phyloP scores from a whole-genome alignment of 768 basidiomycete genomes.

The Clavulina sp. region DNA sequence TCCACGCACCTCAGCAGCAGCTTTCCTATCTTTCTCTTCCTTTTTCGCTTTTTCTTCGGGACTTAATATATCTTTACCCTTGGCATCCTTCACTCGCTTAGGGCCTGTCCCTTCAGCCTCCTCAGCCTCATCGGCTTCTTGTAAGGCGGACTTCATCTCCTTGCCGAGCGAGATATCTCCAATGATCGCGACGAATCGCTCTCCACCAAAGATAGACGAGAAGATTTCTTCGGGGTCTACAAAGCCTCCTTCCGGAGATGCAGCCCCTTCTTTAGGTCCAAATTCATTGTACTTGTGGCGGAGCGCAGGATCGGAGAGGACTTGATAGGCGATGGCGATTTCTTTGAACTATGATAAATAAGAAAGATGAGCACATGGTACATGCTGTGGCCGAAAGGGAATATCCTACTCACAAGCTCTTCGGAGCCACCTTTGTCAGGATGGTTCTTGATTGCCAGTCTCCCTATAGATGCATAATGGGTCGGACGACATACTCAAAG shows the following conservation, averaged over 20 bases:
- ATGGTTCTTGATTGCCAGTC: slow-evolving; percentile 77
- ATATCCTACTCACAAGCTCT: slow-evolving; percentile 25
- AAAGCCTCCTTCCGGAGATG: slow-evolving; percentile 73
- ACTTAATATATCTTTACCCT: slow-evolving; percentile 19
- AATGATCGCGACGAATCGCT: slow-evolving; percentile 71
- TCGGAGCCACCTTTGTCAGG: slow-evolving; percentile 89
- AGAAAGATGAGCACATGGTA: background rate
- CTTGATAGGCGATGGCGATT: slow-evolving; percentile 56
- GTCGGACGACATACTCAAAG: background rate
- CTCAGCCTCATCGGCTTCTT: slow-evolving; percentile 57
- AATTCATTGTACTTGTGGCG: slow-evolving; percentile 77
- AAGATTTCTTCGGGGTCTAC: slow-evolving; percentile 54
- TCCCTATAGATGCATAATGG: slow-evolving; percentile 26
- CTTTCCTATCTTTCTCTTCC: slow-evolving; percentile 23
- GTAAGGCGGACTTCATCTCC: slow-evolving; percentile 86
- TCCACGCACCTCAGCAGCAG: slow-evolving; percentile 47
- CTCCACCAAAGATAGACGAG: slow-evolving; percentile 77
- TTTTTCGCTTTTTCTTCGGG: slow-evolving; percentile 54
- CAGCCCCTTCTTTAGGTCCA: slow-evolving; percentile 62
- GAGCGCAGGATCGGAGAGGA: slow-evolving; percentile 52
- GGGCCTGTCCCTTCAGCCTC: background rate
- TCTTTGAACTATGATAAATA: slow-evolving; percentile 41
- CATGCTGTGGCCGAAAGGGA: background rate
- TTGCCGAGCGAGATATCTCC: slow-evolving; percentile 73
- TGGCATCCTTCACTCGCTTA: slow-evolving; percentile 6